Base-by-base conservation (phyloP, 768 basidiomycete genomes). In the Leccinum disarticulatum region DNA sequence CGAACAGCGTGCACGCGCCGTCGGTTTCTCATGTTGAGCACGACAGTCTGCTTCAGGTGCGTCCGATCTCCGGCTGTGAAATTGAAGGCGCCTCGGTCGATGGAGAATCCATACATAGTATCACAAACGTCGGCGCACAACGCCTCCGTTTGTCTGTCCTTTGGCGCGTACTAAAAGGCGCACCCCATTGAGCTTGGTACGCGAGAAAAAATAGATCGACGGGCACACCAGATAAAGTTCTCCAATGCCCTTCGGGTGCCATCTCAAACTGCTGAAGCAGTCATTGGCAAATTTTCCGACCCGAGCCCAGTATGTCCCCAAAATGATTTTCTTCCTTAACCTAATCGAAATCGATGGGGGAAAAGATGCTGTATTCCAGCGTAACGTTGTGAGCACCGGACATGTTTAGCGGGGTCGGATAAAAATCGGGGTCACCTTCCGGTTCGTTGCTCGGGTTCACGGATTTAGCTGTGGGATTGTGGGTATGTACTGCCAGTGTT, bases 221-320 rank as follows among this genome's bases (percentile, higher is more conserved):
- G 10, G 3, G 78, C 83, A 57, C 65, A 90, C 88, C 59, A 90
- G 76, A 66, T 91, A 93, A 25, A 91, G 74, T 66, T 95, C 93
- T 5, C 92, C 93, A 0, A 70, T 72, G 3, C 92, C 92, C 0
- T 74, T 74, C 11, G 70, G 66, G 38, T 88, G 78, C 88, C 89
- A 95, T 93, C 95, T 95, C 63, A 94, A 59, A 30, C 93, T 93
- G 68, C 89, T 91, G 69, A 91, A 95, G 66, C 93, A 95, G 49
- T 81, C 77, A 36, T 22, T 22, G 22, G 22, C 22, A 22, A 22
- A 22, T 22, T 22, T 22, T 76, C 63, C 91, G 90, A 4, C 91
- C 90, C n/a, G 88, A 90, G 68, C 90, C 91, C 8, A 22, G 22
- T 22, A 22, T 22, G 22, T 22, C 74, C 80, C 0, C 88, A 88